These are phyloP conservation scores for Xylaria scruposa DNA, from an alignment of 495 filamentous ascomycete species.

Conservation along the genomic window DNA sequence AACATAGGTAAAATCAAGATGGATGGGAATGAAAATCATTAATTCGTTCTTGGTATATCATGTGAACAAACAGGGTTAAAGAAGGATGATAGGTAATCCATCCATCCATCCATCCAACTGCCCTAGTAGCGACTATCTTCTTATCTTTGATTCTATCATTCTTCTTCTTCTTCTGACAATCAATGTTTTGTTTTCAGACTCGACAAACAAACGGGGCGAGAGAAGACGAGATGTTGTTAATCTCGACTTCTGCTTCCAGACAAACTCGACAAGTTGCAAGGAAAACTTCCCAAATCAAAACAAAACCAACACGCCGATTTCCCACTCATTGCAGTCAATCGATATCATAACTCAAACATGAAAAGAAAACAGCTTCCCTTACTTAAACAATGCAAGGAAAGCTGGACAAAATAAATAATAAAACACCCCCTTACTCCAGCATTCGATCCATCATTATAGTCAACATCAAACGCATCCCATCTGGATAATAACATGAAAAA, in stretches of 20 bases:
- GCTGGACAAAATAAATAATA: neutral
- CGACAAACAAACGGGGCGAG: neutral
- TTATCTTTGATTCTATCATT: neutral
- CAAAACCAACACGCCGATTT: neutral
- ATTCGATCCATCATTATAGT: neutral
- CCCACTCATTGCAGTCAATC: neutral
- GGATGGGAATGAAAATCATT: conserved; percentile 11
- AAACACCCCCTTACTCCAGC: conserved; percentile 13
- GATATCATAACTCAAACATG: neutral
- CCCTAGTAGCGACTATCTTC: neutral
- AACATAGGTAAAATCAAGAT: neutral
- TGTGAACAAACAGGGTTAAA: conserved; percentile 7
- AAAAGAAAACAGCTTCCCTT: neutral
- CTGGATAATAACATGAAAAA: neutral
- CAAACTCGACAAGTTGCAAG: neutral
- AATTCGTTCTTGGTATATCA: conserved; percentile 23
- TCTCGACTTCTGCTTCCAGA: neutral
- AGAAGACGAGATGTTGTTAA: conserved; percentile 5
- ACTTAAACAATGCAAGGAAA: neutral
- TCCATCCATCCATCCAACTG: neutral
- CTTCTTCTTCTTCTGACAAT: neutral
- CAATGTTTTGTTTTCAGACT: neutral
- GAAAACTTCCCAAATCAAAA: neutral
- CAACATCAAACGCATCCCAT: neutral
- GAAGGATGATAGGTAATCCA: neutral